Conservation (phyloP, 257 asterid species). For the Cordia subcordata region DNA sequence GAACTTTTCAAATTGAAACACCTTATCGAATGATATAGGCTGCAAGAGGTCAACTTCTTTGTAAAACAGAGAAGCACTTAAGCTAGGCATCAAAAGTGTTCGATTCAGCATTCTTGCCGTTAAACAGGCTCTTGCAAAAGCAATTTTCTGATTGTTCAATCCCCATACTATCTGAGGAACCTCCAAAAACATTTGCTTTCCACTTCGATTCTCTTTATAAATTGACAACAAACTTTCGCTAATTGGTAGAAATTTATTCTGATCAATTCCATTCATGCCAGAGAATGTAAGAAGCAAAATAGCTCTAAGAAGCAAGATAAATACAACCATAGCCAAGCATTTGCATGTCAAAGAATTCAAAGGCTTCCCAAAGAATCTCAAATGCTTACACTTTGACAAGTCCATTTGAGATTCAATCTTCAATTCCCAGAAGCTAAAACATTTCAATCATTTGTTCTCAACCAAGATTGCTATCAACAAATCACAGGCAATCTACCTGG, state of each 20-base stretch:
- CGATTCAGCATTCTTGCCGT: conserved; percentile 73
- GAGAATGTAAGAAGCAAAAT: conserved; percentile 35
- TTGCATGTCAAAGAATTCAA: conserved; percentile 53
- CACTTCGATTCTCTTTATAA: neutral
- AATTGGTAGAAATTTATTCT: conserved; percentile 20
- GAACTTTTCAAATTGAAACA: conserved; percentile 61
- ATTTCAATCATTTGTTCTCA: conserved; percentile 6
- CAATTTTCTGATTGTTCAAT: conserved; percentile 81
- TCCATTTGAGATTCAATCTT: conserved; percentile 45
- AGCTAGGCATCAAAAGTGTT: conserved; percentile 77
- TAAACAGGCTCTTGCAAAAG: conserved; percentile 83
- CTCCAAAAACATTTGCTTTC: conserved; percentile 49
- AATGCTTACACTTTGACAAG: conserved; percentile 35
- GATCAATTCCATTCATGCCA: conserved; percentile 26
- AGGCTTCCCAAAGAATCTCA: conserved; percentile 49
- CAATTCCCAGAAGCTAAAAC: conserved; percentile 12
- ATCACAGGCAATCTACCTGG: neutral
- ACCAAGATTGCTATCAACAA: neutral
- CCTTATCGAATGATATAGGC: conserved; percentile 66
- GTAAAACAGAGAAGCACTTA: conserved; percentile 88
- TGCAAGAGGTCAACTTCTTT: conserved; percentile 72
- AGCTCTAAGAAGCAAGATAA: conserved; percentile 46
- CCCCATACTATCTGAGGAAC: conserved; percentile 94
- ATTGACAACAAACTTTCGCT: conserved; percentile 7
- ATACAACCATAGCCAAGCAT: conserved; percentile 36